These are phyloP conservation scores for Neurospora africana DNA, from an alignment of 495 filamentous ascomycete genomes.

Conservation along the genomic window DNA sequence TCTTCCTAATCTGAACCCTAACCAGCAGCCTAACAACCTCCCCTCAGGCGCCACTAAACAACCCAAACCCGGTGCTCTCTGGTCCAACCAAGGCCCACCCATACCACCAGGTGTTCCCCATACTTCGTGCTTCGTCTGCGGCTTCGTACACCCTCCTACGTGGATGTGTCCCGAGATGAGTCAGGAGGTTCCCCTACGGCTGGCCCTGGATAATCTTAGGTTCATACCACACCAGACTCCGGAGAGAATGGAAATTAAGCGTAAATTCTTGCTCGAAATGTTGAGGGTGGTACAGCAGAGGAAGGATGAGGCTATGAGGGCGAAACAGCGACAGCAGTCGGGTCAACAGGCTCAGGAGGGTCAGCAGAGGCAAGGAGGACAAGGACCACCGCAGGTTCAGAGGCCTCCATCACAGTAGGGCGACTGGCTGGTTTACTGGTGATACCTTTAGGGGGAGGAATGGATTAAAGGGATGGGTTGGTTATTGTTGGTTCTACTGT, in stretches of 20 bases:
- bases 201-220: constrained; percentile 15
- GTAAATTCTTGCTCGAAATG: constrained; percentile 4
- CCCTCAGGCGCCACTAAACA: not conserved
- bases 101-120: not conserved
- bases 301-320: not conserved
- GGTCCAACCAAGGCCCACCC: not conserved
- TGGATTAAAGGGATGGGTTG: not conserved
- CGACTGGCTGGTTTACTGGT: not conserved
- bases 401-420: not conserved
- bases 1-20: not conserved
- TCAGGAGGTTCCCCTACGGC: constrained; percentile 17
- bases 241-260: not conserved
- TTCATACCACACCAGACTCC: not conserved
- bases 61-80: not conserved
- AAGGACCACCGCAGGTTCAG: not conserved
- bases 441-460: not conserved
- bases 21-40: not conserved
- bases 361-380: not conserved
- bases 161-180: constrained; percentile 24
- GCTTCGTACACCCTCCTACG: constrained; percentile 12
- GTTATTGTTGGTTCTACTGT: not conserved
- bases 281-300: constrained; percentile 3
- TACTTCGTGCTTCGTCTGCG: constrained; percentile 24
- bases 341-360: not conserved
- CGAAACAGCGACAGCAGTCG: not conserved